Evolutionary conservation across 2,329 filamentous ascomycete species (phyloP), one percentile per base, ranked within the genome.

Genomic region (Epichloe aotearoae): DNA sequence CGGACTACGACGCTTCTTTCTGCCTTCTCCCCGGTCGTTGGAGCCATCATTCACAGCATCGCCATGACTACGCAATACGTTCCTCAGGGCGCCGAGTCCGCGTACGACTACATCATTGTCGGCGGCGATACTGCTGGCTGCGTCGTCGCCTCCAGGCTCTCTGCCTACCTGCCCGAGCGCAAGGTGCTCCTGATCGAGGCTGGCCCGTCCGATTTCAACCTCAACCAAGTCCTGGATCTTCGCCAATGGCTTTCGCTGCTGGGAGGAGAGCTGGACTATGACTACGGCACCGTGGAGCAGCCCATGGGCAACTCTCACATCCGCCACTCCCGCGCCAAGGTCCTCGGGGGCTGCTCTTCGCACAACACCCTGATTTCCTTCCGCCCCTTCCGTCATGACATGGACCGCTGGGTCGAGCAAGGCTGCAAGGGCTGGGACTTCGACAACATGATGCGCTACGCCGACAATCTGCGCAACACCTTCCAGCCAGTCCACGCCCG

Each of bases 361-460:
- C 89, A 95, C 76, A 95, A 95, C 71, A 95, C 89, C 19, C 75
- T 95, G 61, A 95, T 95, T 67, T 93, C 86, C 17, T 95, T 95
- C 79, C 81, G 88, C 26, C 88, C 89, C 7, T 94, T 95, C 64
- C 82, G 89, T 67, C 90, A 94, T 67, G 89, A 95, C 68, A 80
- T 86, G 71, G 77, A 87, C 63, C 77, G 86, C 59, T 95, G 89
- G 89, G 83, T 90, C 61, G 79, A 78, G 34, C 74, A 87, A 62
- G 89, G 89, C 54, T 89, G 85, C 71, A 80, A 79, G 64, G 88
- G 88, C 61, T 95, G 89, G 89, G 81, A 79, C 62, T 95, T 94
- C 70, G 82, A 87, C 63, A 88, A 80, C 54, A 86, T 95, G 68
- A 93, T 82, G 69, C 80, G 87, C 52, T 74, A 89, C 43, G 74